Base-by-base conservation (phyloP, 1,284 basidiomycete species). In the Leccinum variabile region DNA sequence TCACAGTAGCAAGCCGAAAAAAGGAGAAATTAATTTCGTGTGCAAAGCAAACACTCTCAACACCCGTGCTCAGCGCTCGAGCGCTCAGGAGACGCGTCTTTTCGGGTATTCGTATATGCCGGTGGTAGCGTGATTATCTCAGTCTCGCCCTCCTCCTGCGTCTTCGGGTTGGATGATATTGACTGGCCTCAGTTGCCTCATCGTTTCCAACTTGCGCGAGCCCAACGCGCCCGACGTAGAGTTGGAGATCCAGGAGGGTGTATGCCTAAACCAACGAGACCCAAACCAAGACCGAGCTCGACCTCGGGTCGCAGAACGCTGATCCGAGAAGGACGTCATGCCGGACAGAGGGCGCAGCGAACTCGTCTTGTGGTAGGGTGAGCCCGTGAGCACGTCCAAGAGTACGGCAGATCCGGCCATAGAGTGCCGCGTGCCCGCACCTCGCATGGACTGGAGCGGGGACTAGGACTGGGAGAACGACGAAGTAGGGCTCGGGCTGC, bases 81-180 rank as follows among this genome's bases (percentile, higher is more conserved):
- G 14, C 37, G 35, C 13, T 14, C 35, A 37, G 35, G 35, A n/a
- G 39, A 68, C 13, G 62, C 7, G 1, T 61, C 30, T 37, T 62
- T 73, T 41, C 75, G 76, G 57, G 88, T 76, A 63, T 84, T 81
- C 18, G 86, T 89, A 74, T 92, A 92, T 41, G 90, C 90, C 7
- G 91, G 91, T 14, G 91, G 90, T 54, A 92, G 79, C 76, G 92
- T 90, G 46, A 92, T 84, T 54, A 89, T 91, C 72, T 90, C 89
- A 9, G 82, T 70, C 37, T 77, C 76, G 16, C 68, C 77, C 8
- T 79, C 81, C 46, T 63, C 65, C 7, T 33, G 87, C 90, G 70
- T 92, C 90, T 65, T 92, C 89, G 67, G 92, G 90, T 75, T 91
- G 90, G 58, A 92, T 82, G 67, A 91, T 83, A 70, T 92, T 92